Base-by-base conservation (phyloP, 352 stramenopile genomes). In the Phytopythium litorale region DNA sequence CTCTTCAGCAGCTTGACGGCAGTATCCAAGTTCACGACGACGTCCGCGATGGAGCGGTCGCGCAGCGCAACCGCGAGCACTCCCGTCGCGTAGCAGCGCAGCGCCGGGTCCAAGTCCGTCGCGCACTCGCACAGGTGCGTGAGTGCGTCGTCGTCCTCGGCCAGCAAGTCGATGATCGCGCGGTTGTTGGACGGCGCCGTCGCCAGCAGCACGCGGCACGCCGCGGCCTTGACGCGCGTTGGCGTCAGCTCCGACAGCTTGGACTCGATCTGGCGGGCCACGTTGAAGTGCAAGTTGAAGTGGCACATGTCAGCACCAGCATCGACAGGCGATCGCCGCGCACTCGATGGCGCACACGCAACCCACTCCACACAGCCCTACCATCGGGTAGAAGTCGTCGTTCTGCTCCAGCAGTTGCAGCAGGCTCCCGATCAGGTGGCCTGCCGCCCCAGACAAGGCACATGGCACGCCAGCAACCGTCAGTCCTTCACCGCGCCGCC, bases 301-400 rank as follows among this genome's bases (percentile, higher is more conserved):
- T 52, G 46, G 23, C 12, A 21, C 46, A 25, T 15, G 8, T 6
- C 6, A 25, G 13, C 46, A 25, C 54, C 54, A 61, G 59, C 57
- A 19, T 12, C 19, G 30, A 40, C 51, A 57, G 16, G 42, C 40
- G n/a, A 45, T 11, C n/a, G 12, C 4, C 33, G 45, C 37, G 58
- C 53, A 59, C 61, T 66, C 16, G 63, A 67, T 19, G 15, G 4
- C 30, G n/a, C n/a, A 35, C 23, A 60, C 0, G 55, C 15, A 42
- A 58, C 12, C 23, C 28, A n/a, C 28, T 32, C 35, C 6, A 25
- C 3, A 9, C 21, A 51, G 19, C 45, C 71, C 5, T 65, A 92
- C 84, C 78, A 88, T 84, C 2, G 79, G 62, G 60, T 95, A 95
- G 45, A 95, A 95, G 12, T 93, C 84, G 46, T 91, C 81, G 42